These are phyloP conservation scores for Berberis vulgaris DNA, from an alignment of 164 flowering plant genomes.

Conservation along the genomic window DNA sequence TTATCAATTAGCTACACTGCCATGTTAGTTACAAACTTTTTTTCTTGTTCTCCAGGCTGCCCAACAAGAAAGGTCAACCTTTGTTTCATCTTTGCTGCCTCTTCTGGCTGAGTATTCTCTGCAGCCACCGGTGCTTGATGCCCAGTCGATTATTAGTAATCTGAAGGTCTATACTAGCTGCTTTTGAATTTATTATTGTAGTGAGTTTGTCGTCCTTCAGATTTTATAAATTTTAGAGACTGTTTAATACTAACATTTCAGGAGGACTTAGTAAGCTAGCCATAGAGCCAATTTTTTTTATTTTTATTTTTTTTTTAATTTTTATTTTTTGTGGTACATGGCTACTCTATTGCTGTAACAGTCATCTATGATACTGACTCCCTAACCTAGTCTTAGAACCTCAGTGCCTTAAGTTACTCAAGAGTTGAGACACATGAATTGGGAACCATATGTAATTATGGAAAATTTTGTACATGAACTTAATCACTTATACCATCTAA, in stretches of 20 bases:
- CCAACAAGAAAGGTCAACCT: conserved; percentile 81
- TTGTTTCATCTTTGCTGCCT: conserved; percentile 74
- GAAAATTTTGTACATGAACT: too few relatives aligned
- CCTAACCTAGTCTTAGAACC: too few relatives aligned
- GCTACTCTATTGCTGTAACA: too few relatives aligned
- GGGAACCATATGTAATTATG: too few relatives aligned
- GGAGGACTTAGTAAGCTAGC: neutral
- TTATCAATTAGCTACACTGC: too few relatives aligned
- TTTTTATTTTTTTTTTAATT: too few relatives aligned
- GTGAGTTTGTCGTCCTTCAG: neutral
- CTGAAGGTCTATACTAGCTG: conserved; percentile 54
- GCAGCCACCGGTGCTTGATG: conserved; percentile 85
- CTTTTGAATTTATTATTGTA: conserved; percentile 1
- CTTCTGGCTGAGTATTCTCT: conserved; percentile 80
- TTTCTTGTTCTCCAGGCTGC: conserved; percentile 57
- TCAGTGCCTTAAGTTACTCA: too few relatives aligned
- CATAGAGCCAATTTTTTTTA: neutral
- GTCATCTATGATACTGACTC: too few relatives aligned
- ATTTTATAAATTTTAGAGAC: too few relatives aligned
- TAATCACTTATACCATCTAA: too few relatives aligned
- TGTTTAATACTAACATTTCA: neutral
- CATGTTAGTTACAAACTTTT: neutral
- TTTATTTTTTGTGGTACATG: too few relatives aligned
- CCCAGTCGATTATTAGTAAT: conserved; percentile 86
- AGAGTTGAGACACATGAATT: too few relatives aligned